Evolutionary conservation across 352 stramenopile species (phyloP).

Genomic region (Hyaloperonospora arabidopsidis): DNA sequence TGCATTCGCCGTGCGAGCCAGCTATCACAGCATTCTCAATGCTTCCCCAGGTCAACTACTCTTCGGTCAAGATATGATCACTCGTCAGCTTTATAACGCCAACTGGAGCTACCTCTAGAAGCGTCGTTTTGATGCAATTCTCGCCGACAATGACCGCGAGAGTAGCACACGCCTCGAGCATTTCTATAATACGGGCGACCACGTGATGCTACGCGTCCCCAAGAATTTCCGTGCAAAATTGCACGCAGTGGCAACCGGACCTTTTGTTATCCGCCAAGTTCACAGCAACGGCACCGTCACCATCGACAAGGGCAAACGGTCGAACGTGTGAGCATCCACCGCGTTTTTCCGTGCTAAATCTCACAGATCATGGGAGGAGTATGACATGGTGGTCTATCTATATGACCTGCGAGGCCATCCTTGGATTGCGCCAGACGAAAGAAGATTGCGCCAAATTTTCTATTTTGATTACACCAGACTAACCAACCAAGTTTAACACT

Average conservation of each 20-base stretch:
- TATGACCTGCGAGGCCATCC: too few relatives aligned
- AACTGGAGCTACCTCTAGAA: background rate
- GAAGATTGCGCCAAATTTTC: too few relatives aligned
- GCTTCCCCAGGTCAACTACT: background rate
- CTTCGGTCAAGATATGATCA: constrained; percentile 1
- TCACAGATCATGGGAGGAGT: background rate
- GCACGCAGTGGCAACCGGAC: too few relatives aligned
- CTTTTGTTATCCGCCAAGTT: too few relatives aligned
- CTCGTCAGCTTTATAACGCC: background rate
- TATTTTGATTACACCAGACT: too few relatives aligned
- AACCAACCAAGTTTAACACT: too few relatives aligned
- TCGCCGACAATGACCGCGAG: constrained; percentile 1
- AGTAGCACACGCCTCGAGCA: background rate
- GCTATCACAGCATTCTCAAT: background rate
- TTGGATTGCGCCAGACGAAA: too few relatives aligned
- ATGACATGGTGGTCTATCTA: background rate
- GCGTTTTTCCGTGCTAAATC: background rate
- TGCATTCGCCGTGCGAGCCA: background rate
- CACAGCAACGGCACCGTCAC: background rate
- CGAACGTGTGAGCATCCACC: background rate
- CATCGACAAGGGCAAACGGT: background rate
- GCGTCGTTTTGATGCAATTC: constrained; percentile 2
- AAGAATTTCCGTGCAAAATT: too few relatives aligned
- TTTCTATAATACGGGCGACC: too few relatives aligned
- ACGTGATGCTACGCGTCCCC: too few relatives aligned